Conservation (phyloP, 768 basidiomycete genomes). For the Fomitopsis serialis region DNA sequence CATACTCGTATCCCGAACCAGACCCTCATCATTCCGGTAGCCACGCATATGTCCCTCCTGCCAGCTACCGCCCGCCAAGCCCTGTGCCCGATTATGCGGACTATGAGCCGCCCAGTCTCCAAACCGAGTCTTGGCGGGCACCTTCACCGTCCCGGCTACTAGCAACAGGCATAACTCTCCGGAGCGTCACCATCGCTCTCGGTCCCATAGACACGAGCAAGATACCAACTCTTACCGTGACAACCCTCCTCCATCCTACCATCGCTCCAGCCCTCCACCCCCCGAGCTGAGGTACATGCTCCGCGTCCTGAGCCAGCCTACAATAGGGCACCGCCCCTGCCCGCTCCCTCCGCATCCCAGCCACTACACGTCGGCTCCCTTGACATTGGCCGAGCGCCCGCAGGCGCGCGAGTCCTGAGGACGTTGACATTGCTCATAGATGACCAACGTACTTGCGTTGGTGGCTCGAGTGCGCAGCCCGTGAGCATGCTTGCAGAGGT, state of each 20-base stretch:
- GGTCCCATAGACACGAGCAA: constrained; percentile 1
- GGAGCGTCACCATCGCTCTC: background rate
- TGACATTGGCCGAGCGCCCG: background rate
- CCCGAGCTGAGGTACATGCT: background rate
- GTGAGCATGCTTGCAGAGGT: constrained; percentile 67
- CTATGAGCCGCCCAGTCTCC: background rate
- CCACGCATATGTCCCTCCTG: too few species aligned
- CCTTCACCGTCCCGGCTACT: constrained; percentile 3
- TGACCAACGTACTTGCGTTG: constrained; percentile 42
- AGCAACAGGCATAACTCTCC: background rate
- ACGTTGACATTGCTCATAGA: constrained; percentile 66
- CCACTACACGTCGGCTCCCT: background rate
- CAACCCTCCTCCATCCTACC: background rate
- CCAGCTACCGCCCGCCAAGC: background rate
- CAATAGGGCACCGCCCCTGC: background rate
- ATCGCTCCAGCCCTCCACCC: background rate
- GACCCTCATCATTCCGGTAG: background rate
- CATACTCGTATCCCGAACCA: background rate
- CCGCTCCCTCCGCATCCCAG: background rate
- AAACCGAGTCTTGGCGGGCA: background rate
- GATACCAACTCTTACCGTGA: background rate
- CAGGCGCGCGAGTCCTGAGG: constrained; percentile 23
- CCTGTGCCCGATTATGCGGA: background rate
- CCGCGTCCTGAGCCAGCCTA: background rate
- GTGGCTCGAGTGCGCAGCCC: constrained; percentile 62